Evolutionary conservation across 2,329 filamentous ascomycete genomes (phyloP), one percentile per base, ranked within the genome.

Genomic region (Microsporum audouinii): DNA sequence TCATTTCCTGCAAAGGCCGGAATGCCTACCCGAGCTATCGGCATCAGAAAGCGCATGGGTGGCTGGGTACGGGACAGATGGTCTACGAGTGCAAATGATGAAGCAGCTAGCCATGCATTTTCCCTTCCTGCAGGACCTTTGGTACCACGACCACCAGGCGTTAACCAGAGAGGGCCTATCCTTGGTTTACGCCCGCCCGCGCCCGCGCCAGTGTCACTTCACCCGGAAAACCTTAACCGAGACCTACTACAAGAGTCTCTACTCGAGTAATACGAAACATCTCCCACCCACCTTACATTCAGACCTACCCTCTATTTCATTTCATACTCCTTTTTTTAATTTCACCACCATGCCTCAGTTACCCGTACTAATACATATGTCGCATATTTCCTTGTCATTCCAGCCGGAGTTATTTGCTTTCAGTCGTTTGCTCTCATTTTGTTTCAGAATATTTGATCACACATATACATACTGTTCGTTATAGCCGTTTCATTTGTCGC

Each of bases 91-190:
- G 45, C 55, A 23, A 33, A 14, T 27, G 58, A 60, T 29, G 33
- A 31, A n/a, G 27, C 33, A 12, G 43, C 6, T n/a, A 17, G 6
- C 27, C 51, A 47, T 33, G 17, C 43, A 23, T 66, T 63, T 14
- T 17, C 55, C 63, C 64, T 60, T 63, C 65, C 60, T n/a, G 73
- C 75, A 8, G 59, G 75, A 38, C 77, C 76, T 17, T 61, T 69
- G 49, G 63, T 66, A 12, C 72, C 72, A 49, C 79, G 88, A 49
- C 74, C 82, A 3, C 82, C 88, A 0, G 89, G 89, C 0, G 89
- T 94, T 69, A 94, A 94, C 68, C 89, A 92, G 70, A 80, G 83
- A 0, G 89, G 89, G 0, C 80, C 84, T 0, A 86, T 94, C 49
- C 83, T 87, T 0, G 88, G 89, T 0, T 87, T 92, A 65, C 79